Evolutionary conservation across 2,329 filamentous ascomycete genomes (phyloP), one percentile per base, ranked within the genome.

Genomic region (Xylaria sp.): DNA sequence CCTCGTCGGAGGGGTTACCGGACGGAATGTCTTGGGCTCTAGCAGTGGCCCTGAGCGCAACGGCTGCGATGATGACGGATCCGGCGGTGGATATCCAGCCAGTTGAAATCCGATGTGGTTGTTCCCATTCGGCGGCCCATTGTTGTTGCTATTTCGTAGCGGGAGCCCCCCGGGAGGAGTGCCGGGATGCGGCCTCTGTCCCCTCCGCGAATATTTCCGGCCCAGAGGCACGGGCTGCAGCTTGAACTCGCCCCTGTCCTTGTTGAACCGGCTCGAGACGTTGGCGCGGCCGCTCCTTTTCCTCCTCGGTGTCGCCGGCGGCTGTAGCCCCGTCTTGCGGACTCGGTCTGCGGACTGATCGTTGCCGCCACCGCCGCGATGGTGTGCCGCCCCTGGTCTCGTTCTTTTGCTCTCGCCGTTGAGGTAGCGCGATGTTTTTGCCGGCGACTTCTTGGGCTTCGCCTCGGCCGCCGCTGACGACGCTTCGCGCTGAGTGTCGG

Each of bases 51-150:
- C 68, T 48, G 27, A 24, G 21, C 5, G 27, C 11, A 12, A 8
- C 24, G 48, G 21, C 24, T 30, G 48, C 8, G 42, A 48, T 21
- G 42, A 48, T 21, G 54, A 11, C 11, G 55, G 24, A 14, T 21
- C 42, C 21, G 67, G 30, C 8, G 32, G 11, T n/a, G 36, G 48
- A 50, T 64, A 70, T 27, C 42, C 48, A 1, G 65, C 65, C 4
- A 72, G 65, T 63, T 75, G 72, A n/a, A 72, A 71, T 6, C 68
- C 55, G 57, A 71, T 70, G 27, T 74, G 73, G 36, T 36, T 60
- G 3, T 30, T 21, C 4, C 14, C 32, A 7, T 2, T 24, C 3
- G 17, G 24, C 4, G 4, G 24, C 24, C 2, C 17, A 6, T 55
- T 17, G 2, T 36, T 17, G 24, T 17, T 32, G 24, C 5, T n/a